A percentile compares a stretch with the other conserved stretches of the same genome.
These are phyloP conservation scores for Cryoendolithus antarcticus DNA, from an alignment of 2,329 filamentous ascomycete species.

Conservation along the genomic window DNA sequence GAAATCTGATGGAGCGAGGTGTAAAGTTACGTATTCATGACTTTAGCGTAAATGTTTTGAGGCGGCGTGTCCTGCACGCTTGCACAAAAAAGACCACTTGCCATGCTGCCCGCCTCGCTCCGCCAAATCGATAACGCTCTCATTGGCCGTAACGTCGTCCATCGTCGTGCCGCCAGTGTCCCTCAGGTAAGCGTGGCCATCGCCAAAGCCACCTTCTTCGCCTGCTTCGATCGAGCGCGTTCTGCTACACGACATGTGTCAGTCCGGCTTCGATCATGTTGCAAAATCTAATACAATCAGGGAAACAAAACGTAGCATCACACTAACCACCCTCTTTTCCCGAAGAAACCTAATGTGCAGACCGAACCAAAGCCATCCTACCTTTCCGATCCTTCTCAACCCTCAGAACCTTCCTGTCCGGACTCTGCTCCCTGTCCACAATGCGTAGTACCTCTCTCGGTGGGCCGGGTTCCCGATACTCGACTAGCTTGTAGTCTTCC, in stretches of 20 bases:
- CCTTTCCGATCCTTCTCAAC: conserved; percentile 89
- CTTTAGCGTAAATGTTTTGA: no score
- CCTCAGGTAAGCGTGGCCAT: conserved; percentile 7
- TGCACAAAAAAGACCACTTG: no score
- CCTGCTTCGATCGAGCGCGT: conserved; percentile 2
- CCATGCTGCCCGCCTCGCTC: no score
- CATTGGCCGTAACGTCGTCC: no score
- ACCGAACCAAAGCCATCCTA: conserved; percentile 81
- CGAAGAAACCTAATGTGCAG: conserved; percentile 44
- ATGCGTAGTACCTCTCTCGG: conserved; percentile 50
- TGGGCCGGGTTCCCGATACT: conserved; percentile 40
- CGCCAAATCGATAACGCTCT: no score
- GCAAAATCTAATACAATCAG: background rate
- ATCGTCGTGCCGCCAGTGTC: no score
- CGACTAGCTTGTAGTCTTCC: conserved; percentile 36
- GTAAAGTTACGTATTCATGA: no score
- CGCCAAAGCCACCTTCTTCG: conserved; percentile 6
- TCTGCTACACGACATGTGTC: background rate
- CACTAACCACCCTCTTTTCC: conserved; percentile 1
- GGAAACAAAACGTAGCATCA: conserved; percentile 3
- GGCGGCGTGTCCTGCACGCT: no score
- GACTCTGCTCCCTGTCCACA: conserved; percentile 30
- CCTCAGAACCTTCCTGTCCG: conserved; percentile 45
- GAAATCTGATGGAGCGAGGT: no score
- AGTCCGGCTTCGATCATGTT: background rate